phyloP scores from a whole-genome alignment of 1,139 yeast species.

The Kluyveromyces sp. region DNA sequence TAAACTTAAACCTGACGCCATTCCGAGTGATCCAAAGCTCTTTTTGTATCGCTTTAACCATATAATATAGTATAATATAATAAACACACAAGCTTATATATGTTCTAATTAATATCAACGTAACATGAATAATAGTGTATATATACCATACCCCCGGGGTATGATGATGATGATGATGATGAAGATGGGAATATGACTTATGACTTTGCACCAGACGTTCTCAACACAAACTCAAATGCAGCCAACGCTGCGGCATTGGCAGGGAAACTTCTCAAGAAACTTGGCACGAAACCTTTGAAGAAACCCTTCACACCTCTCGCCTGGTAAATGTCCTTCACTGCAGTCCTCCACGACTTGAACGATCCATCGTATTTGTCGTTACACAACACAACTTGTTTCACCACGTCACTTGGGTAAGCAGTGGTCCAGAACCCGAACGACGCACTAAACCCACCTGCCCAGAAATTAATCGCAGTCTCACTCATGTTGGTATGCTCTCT shows the following conservation, averaged over 20 bases:
- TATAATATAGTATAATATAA: too few species aligned
- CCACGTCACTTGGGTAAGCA: constrained; percentile 86
- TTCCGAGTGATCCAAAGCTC: too few species aligned
- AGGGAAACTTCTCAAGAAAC: constrained; percentile 70
- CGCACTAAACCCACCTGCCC: constrained; percentile 84
- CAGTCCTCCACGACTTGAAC: constrained; percentile 64
- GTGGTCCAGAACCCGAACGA: constrained; percentile 73
- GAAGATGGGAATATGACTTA: background rate
- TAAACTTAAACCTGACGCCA: too few species aligned
- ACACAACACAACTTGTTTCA: constrained; percentile 80
- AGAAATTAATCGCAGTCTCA: constrained; percentile 67
- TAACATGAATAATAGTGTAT: too few species aligned
- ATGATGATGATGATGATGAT: background rate
- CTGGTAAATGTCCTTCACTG: constrained; percentile 58
- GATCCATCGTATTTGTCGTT: constrained; percentile 66
- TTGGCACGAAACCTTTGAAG: constrained; percentile 71
- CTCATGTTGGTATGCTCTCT: constrained; percentile 55
- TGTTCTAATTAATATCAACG: too few species aligned
- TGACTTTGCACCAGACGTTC: constrained; percentile 31
- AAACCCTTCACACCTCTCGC: constrained; percentile 63
- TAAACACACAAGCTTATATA: too few species aligned
- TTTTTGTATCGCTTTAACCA: too few species aligned
- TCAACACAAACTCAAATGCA: constrained; percentile 78
- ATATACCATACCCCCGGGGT: background rate
- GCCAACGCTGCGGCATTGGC: constrained; percentile 93